These are phyloP conservation scores for Phytophthora megakarya DNA, from an alignment of 352 stramenopile species.

Conservation along the genomic window DNA sequence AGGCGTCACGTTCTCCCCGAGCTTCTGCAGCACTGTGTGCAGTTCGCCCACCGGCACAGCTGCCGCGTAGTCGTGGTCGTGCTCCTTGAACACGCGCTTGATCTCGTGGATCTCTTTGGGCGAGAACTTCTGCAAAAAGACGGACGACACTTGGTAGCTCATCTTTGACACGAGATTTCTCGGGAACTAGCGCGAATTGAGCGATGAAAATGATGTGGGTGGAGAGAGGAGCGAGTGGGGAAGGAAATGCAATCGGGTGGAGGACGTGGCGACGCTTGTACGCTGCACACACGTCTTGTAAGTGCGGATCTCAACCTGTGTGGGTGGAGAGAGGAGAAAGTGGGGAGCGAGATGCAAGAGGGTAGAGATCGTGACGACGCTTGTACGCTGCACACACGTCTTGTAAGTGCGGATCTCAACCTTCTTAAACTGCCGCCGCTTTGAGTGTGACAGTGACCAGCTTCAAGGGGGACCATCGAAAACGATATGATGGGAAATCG, in stretches of 20 bases:
- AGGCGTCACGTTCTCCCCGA: slow-evolving; percentile 81
- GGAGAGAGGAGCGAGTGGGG: not conserved
- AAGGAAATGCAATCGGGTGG: not conserved
- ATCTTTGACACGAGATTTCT: slow-evolving; percentile 38
- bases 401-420: slow-evolving; percentile 2
- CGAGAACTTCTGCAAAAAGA: slow-evolving; percentile 87
- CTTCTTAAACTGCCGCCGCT: slow-evolving; percentile 4
- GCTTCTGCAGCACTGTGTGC: slow-evolving; percentile 67
- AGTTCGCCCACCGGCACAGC: slow-evolving; percentile 57
- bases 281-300: not conserved
- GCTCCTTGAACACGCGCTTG: slow-evolving; percentile 87
- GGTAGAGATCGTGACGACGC: not conserved
- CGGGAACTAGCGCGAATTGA: not conserved
- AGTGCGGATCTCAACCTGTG: too few species aligned
- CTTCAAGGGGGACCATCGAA: slow-evolving; percentile 26
- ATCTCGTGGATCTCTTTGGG: slow-evolving; percentile 89
- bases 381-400: not conserved
- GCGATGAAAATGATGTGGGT: not conserved
- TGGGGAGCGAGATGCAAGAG: not conserved
- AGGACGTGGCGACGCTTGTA: not conserved
- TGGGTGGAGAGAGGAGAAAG: not conserved
- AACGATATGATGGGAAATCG: not conserved
- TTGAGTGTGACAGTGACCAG: slow-evolving; percentile 22
- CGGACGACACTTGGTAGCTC: slow-evolving; percentile 86
- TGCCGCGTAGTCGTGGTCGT: slow-evolving; percentile 72